Evolutionary conservation across 106 monocot genomes (phyloP).

Genomic region (Dioscorea dumetorum): DNA sequence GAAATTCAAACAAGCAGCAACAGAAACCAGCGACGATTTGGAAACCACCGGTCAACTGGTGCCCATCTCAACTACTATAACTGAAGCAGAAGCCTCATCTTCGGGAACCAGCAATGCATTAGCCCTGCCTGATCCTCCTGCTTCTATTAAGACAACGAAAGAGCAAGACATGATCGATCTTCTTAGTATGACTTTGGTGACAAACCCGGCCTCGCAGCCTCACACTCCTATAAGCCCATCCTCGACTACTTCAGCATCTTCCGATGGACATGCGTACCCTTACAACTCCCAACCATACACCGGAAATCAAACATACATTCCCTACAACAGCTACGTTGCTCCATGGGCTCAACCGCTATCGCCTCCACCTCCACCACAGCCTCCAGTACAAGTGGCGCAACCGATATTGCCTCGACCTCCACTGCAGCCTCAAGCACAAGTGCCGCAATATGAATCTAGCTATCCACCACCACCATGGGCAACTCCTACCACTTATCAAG

Average conservation of each 20-base stretch:
- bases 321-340: conserved; percentile 41
- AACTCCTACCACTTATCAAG: too few relatives aligned
- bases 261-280: conserved; percentile 15
- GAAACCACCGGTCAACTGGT: too few relatives aligned
- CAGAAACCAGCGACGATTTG: conserved; percentile 1
- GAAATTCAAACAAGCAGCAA: conserved; percentile 19
- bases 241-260: conserved; percentile 5
- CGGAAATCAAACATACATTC: not conserved
- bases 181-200: conserved; percentile 50
- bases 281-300: conserved; percentile 11
- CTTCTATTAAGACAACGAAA: conserved; percentile 25
- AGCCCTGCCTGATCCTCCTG: conserved; percentile 51
- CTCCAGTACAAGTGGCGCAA: too few relatives aligned
- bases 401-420: too few relatives aligned
- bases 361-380: conserved; percentile 14
- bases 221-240: conserved; percentile 35
- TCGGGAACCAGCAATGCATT: conserved; percentile 26
- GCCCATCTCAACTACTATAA: not conserved
- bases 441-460: conserved; percentile 8
- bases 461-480: conserved; percentile 78
- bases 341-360: conserved; percentile 43
- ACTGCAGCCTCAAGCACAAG: too few relatives aligned
- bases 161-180: conserved; percentile 81
- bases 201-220: conserved; percentile 39
- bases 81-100: conserved; percentile 29